Evolutionary conservation across 2,329 filamentous ascomycete genomes (phyloP).

Genomic region (Lasiodiplodia gonubiensis): DNA sequence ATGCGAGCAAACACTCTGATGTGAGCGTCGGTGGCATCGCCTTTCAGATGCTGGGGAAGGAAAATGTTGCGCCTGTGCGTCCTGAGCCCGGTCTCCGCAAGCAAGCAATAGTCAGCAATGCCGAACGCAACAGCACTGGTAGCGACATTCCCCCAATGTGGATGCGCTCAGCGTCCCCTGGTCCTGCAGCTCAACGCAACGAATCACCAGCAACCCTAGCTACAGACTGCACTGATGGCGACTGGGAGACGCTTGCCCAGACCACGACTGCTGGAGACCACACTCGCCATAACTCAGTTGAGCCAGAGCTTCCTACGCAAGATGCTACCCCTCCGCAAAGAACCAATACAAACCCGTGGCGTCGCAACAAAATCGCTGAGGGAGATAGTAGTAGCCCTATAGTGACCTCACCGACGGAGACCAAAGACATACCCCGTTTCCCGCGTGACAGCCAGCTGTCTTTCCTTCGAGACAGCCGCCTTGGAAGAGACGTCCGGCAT

Average conservation of each 20-base stretch:
- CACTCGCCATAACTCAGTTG: not conserved
- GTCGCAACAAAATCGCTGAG: not conserved
- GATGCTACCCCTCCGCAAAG: slow-evolving; percentile 40
- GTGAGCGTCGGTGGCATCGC: not conserved
- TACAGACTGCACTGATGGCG: slow-evolving; percentile 35
- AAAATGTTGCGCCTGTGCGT: not conserved
- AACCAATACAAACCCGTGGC: slow-evolving; percentile 22
- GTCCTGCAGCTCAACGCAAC: slow-evolving; percentile 24
- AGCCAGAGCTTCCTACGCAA: not conserved
- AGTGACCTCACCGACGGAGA: not conserved
- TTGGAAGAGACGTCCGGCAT: not conserved
- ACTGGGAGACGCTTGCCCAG: slow-evolving; percentile 45
- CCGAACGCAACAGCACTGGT: not conserved
- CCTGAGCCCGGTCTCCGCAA: not conserved
- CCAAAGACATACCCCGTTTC: slow-evolving; percentile 6
- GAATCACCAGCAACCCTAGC: not conserved
- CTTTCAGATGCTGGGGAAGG: not conserved
- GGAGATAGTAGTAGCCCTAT: slow-evolving; percentile 28
- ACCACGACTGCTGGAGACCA: slow-evolving; percentile 21
- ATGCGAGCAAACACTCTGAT: not conserved
- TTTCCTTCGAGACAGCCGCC: not conserved
- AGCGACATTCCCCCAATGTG: slow-evolving; percentile 16
- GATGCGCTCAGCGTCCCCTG: slow-evolving; percentile 15
- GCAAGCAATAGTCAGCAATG: not conserved
- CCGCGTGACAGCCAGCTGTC: slow-evolving; percentile 18